Conservation (phyloP, 2,329 filamentous ascomycete genomes). For the Penicillium sp. region DNA sequence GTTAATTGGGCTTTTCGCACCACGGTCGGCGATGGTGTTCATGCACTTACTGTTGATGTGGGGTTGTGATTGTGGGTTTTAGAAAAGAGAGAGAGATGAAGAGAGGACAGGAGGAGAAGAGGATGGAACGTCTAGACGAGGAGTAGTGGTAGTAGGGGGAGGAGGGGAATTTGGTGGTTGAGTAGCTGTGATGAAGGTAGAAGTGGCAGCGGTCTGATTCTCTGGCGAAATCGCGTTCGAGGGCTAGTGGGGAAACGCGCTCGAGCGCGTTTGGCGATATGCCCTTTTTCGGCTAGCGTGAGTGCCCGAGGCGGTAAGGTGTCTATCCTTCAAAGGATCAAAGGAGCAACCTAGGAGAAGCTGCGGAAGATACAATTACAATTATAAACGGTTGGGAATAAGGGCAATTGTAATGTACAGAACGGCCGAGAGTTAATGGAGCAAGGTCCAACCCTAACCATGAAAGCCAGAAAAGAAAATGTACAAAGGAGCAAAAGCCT, state of each 20-base stretch:
- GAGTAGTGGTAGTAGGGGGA: background rate
- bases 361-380: background rate
- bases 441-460: background rate
- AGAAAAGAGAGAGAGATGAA: conserved; percentile 1
- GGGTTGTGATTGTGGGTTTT: conserved; percentile 22
- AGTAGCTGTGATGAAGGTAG: conserved; percentile 24
- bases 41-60: conserved; percentile 40
- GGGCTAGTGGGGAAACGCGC: conserved; percentile 41
- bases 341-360: background rate
- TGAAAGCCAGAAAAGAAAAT: conserved; percentile 7
- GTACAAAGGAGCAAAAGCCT: background rate
- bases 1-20: conserved; percentile 25
- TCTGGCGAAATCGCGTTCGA: conserved; percentile 37
- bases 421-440: background rate
- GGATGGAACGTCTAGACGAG: background rate
- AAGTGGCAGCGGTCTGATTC: conserved; percentile 32
- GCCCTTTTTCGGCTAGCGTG: conserved; percentile 33
- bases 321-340: background rate
- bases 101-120: background rate
- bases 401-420: conserved; percentile 11
- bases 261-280: conserved; percentile 41
- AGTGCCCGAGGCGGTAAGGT: conserved; percentile 30
- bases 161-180: conserved; percentile 12
- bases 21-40: conserved; percentile 7
- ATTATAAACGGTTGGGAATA: background rate